Base-by-base conservation (phyloP, 257 asterid species). In the Primulina eburnea region DNA sequence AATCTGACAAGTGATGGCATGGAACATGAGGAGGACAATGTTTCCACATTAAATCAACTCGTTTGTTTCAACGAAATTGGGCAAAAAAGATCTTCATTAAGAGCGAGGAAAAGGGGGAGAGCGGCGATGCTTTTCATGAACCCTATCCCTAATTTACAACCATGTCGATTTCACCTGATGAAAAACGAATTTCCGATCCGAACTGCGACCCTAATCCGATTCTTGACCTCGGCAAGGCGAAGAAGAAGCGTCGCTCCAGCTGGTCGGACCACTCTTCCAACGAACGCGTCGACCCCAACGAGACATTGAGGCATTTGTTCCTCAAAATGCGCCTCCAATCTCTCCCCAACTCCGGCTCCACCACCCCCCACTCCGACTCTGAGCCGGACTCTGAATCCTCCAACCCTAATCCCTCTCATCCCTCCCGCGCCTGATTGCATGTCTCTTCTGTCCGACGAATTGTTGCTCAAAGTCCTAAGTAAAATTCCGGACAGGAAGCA, bases 251-350 rank as follows among this genome's bases (percentile, higher is more conserved):
- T 21, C 82, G 69, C 57, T 20, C 75, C 70, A 86, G 84, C 80
- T 86, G 84, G 78, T 71, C 86, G n/a, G 91, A 83, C 37, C 78
- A 71, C 26, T 73, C 55, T 9, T 64, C 76, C 60, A 40, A 32
- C 70, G 81, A 72, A 35, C 73, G 89, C 82, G 70, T 68, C 62
- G 84, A 80, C 72, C 80, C 90, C 24, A 83, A 79, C 66, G 87
- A 84, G 81, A 81, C 90, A 21, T 75, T 90, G 68, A 88, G 82
- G 76, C 82, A 85, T 71, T 83, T 81, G 0, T 76, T 88, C 62
- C 87, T 80, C 71, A 88, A 83, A 75, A 74, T 92, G 90, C 93
- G 88, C 4, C 87, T 77, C 24, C 92, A 77, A 32, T 84, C 92
- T 24, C 66, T 85, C 71, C 83, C 97, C 20, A 82, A 68, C 40